Evolutionary conservation across 495 filamentous ascomycete species (phyloP).

Genomic region (Penicillium riverlandense): DNA sequence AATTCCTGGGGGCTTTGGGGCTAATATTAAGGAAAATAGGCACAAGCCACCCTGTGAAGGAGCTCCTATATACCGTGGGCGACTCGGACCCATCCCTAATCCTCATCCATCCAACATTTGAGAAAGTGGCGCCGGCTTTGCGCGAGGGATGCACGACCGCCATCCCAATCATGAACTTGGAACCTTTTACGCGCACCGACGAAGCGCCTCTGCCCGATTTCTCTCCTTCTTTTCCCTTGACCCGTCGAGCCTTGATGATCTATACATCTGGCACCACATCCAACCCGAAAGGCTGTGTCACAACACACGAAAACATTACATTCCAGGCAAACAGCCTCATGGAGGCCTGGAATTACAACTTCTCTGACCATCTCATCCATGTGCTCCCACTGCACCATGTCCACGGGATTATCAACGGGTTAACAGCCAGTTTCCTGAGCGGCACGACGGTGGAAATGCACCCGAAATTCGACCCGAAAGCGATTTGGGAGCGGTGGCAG

Average conservation of each 20-base stretch:
- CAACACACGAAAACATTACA: conserved; percentile 37
- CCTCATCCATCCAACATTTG: conserved; percentile 33
- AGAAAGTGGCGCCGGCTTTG: conserved; percentile 23
- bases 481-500: conserved; percentile 39
- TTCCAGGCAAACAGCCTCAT: conserved; percentile 34
- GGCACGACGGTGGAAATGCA: conserved; percentile 39
- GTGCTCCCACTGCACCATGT: conserved; percentile 40
- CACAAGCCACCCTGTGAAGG: conserved; percentile 42
- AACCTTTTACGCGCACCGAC: conserved; percentile 20
- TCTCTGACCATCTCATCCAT: conserved; percentile 34
- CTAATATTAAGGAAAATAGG: conserved; percentile 10
- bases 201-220: conserved; percentile 24
- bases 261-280: conserved; percentile 42
- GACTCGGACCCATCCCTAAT: conserved; percentile 39
- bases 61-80: conserved; percentile 34
- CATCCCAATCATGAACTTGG: conserved; percentile 26
- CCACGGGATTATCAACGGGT: conserved; percentile 38
- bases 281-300: conserved; percentile 37
- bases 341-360: conserved; percentile 29
- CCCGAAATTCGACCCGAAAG: conserved; percentile 35
- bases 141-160: conserved; percentile 19
- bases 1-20: not conserved
- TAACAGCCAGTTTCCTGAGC: conserved; percentile 29
- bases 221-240: conserved; percentile 14
- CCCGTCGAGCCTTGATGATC: conserved; percentile 36